Conservation (phyloP, 2,329 filamentous ascomycete species). For the Monosporascus sp. region DNA sequence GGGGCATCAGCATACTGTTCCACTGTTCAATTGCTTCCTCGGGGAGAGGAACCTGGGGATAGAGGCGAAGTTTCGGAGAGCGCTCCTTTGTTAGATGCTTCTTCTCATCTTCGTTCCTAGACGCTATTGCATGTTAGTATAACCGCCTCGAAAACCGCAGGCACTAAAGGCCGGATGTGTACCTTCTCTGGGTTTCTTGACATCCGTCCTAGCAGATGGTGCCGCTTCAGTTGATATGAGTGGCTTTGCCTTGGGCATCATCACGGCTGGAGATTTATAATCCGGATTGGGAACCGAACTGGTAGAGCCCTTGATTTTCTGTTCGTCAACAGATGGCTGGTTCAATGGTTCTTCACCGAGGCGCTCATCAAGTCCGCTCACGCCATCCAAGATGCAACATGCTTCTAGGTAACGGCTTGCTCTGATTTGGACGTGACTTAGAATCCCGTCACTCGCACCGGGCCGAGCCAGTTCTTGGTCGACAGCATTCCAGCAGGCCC, state of each 20-base stretch:
- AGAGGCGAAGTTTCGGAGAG: slow-evolving; percentile 47
- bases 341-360: slow-evolving; percentile 37
- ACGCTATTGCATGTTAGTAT: slow-evolving; percentile 10
- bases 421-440: slow-evolving; percentile 48
- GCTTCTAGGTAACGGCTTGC: slow-evolving; percentile 55
- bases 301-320: slow-evolving; percentile 2
- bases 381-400: slow-evolving; percentile 56
- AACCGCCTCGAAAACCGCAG: slow-evolving; percentile 1
- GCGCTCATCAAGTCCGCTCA: slow-evolving; percentile 50
- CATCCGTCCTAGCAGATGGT: slow-evolving; percentile 3
- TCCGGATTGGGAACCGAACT: slow-evolving; percentile 14
- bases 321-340: slow-evolving; percentile 8
- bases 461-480: slow-evolving; percentile 52
- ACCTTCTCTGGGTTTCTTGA: slow-evolving; percentile 10
- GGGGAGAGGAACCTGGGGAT: slow-evolving; percentile 52
- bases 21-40: slow-evolving; percentile 63
- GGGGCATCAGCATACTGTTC: slow-evolving; percentile 66
- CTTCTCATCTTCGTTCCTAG: slow-evolving; percentile 9
- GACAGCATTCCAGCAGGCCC: slow-evolving; percentile 65
- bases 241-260: slow-evolving; percentile 7
- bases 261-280: slow-evolving; percentile 1
- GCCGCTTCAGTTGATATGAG: slow-evolving; percentile 4
- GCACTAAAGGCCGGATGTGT: background rate
- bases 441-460: slow-evolving; percentile 43
- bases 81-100: slow-evolving; percentile 14